A percentile compares a stretch with the other conserved stretches of the same genome.
Evolutionary conservation across 352 stramenopile species (phyloP).

Genomic region (Phytophthora quininea): DNA sequence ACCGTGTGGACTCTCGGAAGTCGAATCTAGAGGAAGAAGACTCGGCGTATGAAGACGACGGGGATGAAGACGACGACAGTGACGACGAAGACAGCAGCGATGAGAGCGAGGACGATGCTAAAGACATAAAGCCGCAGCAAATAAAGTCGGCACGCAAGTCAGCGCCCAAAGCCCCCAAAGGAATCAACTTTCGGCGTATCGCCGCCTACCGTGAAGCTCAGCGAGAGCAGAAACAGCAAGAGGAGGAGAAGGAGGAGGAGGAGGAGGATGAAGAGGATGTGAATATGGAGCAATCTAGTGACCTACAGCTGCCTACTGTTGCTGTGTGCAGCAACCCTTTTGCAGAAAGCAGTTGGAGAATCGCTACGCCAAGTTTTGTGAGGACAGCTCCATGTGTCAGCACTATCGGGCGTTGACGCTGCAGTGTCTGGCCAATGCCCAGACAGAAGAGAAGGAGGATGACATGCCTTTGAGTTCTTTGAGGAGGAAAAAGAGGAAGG

Average conservation of each 20-base stretch:
- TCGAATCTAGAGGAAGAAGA: too few species aligned
- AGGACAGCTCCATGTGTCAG: conserved; percentile 57
- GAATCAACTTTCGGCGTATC: too few species aligned
- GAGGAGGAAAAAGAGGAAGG: conserved; percentile 12
- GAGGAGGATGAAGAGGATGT: neutral
- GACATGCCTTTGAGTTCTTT: conserved; percentile 10
- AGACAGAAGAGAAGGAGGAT: conserved; percentile 28
- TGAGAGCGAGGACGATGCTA: too few species aligned
- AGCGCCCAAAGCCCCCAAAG: too few species aligned
- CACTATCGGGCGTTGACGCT: conserved; percentile 55
- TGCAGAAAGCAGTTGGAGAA: conserved; percentile 50
- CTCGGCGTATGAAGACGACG: too few species aligned
- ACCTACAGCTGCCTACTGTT: too few species aligned
- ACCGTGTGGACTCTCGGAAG: too few species aligned
- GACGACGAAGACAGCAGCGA: too few species aligned
- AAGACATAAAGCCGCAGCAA: too few species aligned
- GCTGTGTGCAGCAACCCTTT: conserved; percentile 61
- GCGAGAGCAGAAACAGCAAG: neutral
- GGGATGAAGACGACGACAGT: too few species aligned
- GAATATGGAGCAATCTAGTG: too few species aligned
- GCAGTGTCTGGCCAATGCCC: conserved; percentile 46
- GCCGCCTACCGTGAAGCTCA: neutral
- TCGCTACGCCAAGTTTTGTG: conserved; percentile 50
- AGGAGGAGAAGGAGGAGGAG: neutral
- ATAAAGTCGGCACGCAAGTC: too few species aligned